A percentile compares a stretch with the other conserved stretches of the same genome.
Evolutionary conservation across 345 rosid genomes (phyloP).

Genomic region (Turritis glabra): DNA sequence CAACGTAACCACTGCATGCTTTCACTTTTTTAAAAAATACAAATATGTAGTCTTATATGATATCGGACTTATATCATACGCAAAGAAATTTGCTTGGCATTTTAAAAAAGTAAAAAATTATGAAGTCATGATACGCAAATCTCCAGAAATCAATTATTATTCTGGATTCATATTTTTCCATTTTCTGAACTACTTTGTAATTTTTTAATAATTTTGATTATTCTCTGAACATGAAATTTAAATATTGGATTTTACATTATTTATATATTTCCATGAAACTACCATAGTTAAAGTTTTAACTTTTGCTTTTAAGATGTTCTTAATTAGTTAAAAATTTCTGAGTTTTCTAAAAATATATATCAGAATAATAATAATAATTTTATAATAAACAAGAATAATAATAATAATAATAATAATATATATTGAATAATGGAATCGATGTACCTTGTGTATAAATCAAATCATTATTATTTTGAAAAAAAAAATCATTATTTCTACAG

Average conservation of each 20-base stretch:
- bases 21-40: neutral
- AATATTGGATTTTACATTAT: too few relatives aligned
- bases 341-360: too few relatives aligned
- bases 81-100: neutral
- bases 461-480: neutral
- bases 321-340: too few relatives aligned
- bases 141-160: neutral
- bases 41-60: neutral
- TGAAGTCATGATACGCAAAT: neutral
- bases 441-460: neutral
- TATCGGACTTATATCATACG: neutral
- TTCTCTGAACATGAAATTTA: neutral
- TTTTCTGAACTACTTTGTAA: neutral
- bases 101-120: neutral
- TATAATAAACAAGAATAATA: too few relatives aligned
- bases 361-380: too few relatives aligned
- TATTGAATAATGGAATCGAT: neutral
- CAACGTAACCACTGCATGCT: conserved; percentile 34
- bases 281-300: too few relatives aligned
- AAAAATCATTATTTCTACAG: neutral
- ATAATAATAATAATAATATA: too few relatives aligned
- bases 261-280: too few relatives aligned
- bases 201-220: neutral
- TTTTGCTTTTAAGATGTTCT: too few relatives aligned
- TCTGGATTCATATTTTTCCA: neutral